A percentile compares a stretch with the other conserved stretches of the same genome.
phyloP scores from a whole-genome alignment of 768 basidiomycete genomes.

The Trametes gibbosa region DNA sequence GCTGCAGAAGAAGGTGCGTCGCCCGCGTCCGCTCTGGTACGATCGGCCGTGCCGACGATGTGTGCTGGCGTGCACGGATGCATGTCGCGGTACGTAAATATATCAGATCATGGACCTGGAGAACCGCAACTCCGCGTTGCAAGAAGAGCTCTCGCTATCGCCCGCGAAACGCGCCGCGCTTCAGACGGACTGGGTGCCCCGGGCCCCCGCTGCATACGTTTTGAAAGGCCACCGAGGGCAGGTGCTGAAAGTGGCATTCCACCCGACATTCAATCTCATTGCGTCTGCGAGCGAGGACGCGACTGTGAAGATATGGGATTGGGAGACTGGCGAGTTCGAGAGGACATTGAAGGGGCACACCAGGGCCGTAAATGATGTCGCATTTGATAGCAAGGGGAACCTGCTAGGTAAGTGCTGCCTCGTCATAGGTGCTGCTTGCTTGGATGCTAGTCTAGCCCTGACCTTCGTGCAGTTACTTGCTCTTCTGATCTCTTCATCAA shows the following conservation, averaged over 20 bases:
- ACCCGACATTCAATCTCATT: constrained; percentile 49
- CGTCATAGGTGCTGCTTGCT: constrained; percentile 53
- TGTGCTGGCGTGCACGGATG: not conserved
- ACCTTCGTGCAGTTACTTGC: constrained; percentile 60
- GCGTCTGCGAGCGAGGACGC: constrained; percentile 56
- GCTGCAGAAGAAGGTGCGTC: constrained; percentile 84
- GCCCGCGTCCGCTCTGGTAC: not conserved
- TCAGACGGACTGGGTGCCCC: constrained; percentile 85
- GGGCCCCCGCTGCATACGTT: constrained; percentile 80
- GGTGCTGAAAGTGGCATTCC: constrained; percentile 45
- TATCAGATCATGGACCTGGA: constrained; percentile 96
- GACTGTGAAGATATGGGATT: constrained; percentile 60
- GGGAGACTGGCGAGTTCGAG: constrained; percentile 61
- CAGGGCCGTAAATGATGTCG: constrained; percentile 54
- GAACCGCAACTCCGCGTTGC: constrained; percentile 72
- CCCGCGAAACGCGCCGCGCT: constrained; percentile 54
- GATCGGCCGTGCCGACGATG: not conserved
- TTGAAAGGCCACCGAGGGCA: constrained; percentile 44
- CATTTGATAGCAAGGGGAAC: constrained; percentile 53
- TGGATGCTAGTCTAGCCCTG: constrained; percentile 19
- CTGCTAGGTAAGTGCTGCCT: constrained; percentile 50
- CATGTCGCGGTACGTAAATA: not conserved
- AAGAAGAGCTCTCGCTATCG: constrained; percentile 62
- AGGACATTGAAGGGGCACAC: constrained; percentile 60
- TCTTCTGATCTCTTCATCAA: constrained; percentile 57